phyloP scores from a whole-genome alignment of 371 early-diverging fungal species.

The Syncephalis plumigaleata region DNA sequence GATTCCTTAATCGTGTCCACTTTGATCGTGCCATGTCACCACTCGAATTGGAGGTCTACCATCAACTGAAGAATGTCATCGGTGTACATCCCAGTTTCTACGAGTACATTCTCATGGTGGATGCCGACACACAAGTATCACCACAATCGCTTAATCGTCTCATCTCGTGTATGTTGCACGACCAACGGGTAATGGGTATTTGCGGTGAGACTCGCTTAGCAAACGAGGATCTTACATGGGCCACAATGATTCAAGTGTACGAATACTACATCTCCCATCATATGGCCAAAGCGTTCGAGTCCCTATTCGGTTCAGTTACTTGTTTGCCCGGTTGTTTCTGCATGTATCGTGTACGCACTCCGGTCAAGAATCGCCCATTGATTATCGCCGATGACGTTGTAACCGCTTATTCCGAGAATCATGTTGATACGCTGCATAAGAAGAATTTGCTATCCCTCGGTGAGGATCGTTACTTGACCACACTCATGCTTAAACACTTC shows the following conservation, averaged over 20 bases:
- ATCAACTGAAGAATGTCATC: conserved; percentile 79
- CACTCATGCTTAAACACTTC: conserved; percentile 96
- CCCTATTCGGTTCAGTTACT: conserved; percentile 73
- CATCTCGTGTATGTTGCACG: conserved; percentile 62
- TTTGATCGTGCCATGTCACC: conserved; percentile 62
- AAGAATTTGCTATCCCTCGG: conserved; percentile 76
- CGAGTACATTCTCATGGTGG: conserved; percentile 86
- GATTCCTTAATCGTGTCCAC: conserved; percentile 56
- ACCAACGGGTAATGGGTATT: conserved; percentile 70
- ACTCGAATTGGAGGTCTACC: conserved; percentile 78
- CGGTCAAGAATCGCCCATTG: conserved; percentile 71
- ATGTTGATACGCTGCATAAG: conserved; percentile 94
- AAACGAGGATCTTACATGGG: conserved; percentile 82
- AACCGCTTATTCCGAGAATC: conserved; percentile 86
- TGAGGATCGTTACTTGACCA: conserved; percentile 90
- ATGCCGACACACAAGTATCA: conserved; percentile 83
- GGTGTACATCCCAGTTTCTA: conserved; percentile 71
- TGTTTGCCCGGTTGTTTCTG: conserved; percentile 94
- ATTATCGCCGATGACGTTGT: conserved; percentile 84
- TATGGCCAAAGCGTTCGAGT: conserved; percentile 67
- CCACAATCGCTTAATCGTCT: conserved; percentile 47
- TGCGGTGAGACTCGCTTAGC: conserved; percentile 73
- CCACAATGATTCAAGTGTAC: conserved; percentile 85
- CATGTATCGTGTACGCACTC: conserved; percentile 80
- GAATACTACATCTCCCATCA: conserved; percentile 82